A percentile compares a stretch with the other conserved stretches of the same genome.
These are phyloP conservation scores for Cytospora paraplurivora DNA, from an alignment of 2,329 filamentous ascomycete species.

Conservation along the genomic window DNA sequence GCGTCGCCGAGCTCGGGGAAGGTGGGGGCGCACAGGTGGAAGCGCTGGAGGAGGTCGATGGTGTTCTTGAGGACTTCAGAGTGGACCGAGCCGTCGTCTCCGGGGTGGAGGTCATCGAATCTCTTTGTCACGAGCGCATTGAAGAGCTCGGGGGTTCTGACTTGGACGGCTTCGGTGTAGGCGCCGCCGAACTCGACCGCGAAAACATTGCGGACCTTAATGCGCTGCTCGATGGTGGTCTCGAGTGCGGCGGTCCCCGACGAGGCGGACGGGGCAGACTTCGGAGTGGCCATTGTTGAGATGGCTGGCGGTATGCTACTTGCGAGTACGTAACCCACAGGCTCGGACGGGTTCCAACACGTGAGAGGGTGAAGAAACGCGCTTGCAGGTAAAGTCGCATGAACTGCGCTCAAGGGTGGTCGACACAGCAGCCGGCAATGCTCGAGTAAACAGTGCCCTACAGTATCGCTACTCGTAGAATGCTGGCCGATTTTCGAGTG, in stretches of 20 bases:
- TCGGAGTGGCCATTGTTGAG: background rate
- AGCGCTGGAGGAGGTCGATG: slow-evolving; percentile 12
- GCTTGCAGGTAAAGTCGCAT: too few relatives aligned
- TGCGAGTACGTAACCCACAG: too few relatives aligned
- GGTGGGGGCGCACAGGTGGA: slow-evolving; percentile 4
- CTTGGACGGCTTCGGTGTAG: background rate
- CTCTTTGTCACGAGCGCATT: background rate
- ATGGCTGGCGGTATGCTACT: background rate
- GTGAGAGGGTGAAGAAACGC: too few relatives aligned
- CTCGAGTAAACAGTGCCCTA: too few relatives aligned
- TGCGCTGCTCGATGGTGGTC: background rate
- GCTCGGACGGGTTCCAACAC: too few relatives aligned
- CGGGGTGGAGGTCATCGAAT: background rate
- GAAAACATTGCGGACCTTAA: background rate
- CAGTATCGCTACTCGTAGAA: too few relatives aligned
- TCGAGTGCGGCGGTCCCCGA: background rate
- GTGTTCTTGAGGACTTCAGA: slow-evolving; percentile 13
- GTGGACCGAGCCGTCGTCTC: slow-evolving; percentile 1
- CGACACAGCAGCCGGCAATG: too few relatives aligned
- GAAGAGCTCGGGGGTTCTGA: background rate
- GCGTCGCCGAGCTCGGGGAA: background rate
- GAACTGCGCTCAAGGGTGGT: too few relatives aligned
- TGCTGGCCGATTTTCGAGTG: background rate
- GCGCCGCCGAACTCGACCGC: background rate
- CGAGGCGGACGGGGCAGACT: background rate